Conservation (phyloP, 768 basidiomycete species). For the Tricholoma furcatifolium region DNA sequence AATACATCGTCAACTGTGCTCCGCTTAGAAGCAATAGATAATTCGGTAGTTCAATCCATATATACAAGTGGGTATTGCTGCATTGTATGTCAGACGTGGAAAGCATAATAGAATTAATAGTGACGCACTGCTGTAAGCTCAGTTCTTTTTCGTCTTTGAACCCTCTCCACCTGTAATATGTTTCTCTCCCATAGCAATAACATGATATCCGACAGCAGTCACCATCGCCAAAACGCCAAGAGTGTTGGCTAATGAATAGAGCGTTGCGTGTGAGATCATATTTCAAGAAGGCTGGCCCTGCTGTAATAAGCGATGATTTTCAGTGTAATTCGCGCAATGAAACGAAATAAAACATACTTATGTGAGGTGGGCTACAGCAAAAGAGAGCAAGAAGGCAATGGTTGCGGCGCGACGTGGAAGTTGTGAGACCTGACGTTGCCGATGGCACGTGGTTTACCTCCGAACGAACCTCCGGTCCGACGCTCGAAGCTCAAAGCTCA, state of each 20-base stretch:
- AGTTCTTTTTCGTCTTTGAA: conserved; percentile 20
- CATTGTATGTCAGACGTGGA: too few species aligned
- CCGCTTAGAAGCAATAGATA: too few species aligned
- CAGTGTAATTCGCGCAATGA: too few species aligned
- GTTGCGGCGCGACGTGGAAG: conserved; percentile 4
- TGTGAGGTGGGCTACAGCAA: background rate
- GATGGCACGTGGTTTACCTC: conserved; percentile 22
- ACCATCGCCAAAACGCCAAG: conserved; percentile 86
- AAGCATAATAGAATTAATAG: too few species aligned
- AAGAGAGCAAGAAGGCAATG: background rate
- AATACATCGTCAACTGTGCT: too few species aligned
- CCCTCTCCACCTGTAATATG: conserved; percentile 30
- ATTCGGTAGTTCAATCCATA: too few species aligned
- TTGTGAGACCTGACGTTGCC: background rate
- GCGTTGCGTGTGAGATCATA: conserved; percentile 82
- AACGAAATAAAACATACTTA: background rate
- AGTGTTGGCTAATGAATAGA: conserved; percentile 79
- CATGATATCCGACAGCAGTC: conserved; percentile 86
- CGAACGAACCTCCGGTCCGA: background rate
- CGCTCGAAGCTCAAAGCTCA: too few species aligned
- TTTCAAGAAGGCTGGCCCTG: background rate
- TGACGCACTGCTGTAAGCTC: background rate
- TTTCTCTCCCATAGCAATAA: conserved; percentile 79
- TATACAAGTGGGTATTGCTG: too few species aligned
- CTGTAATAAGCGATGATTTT: background rate